Conservation (phyloP, 1,284 basidiomycete species). For the Tilletia horrida region DNA sequence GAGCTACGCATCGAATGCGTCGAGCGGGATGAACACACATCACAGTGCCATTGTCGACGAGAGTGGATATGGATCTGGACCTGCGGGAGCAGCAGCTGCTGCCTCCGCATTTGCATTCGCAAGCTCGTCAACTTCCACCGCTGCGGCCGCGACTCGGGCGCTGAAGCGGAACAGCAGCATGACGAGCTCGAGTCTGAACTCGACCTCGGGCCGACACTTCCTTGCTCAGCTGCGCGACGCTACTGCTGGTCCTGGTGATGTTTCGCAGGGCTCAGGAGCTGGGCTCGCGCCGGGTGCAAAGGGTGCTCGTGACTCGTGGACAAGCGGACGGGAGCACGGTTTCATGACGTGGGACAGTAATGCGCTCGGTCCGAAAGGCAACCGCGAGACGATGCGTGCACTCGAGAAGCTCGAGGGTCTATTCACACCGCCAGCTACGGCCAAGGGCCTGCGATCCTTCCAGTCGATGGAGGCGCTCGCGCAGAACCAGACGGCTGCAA, state of each 20-base stretch:
- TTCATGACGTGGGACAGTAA: background rate
- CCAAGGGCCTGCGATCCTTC: background rate
- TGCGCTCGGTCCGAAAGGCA: background rate
- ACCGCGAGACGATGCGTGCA: conserved; percentile 16
- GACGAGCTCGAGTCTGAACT: background rate
- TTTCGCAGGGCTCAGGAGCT: conserved; percentile 1
- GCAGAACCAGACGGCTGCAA: background rate
- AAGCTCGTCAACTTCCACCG: conserved; percentile 1
- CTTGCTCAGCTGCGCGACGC: conserved; percentile 11
- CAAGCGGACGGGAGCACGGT: conserved; percentile 13
- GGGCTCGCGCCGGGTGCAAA: conserved; percentile 5
- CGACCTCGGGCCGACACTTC: background rate
- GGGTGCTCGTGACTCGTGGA: background rate
- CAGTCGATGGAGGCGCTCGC: background rate
- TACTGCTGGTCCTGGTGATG: background rate
- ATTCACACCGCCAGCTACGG: background rate
- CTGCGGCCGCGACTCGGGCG: conserved; percentile 10
- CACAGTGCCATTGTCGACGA: too few species aligned
- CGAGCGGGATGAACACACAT: background rate
- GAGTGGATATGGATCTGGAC: background rate
- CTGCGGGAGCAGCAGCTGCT: background rate
- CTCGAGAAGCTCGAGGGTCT: conserved; percentile 16
- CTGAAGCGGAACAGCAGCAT: conserved; percentile 12
- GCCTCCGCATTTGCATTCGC: background rate
- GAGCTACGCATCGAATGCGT: background rate